These are phyloP conservation scores for Vaccinium macrocarpon DNA, from an alignment of 148 eudicot genomes.

Conservation along the genomic window DNA sequence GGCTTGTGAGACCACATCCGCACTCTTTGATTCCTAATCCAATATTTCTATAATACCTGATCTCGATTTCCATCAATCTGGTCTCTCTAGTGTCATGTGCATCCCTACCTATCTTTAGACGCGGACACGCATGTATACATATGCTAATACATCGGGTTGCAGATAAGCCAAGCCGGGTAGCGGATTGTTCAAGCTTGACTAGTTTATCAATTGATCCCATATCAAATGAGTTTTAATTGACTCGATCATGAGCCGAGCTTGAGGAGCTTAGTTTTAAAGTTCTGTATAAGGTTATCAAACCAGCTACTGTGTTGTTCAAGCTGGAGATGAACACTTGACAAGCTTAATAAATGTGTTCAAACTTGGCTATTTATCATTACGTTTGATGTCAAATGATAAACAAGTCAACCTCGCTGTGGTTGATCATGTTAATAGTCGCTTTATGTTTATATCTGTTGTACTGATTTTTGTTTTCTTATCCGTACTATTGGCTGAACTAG, in stretches of 20 bases:
- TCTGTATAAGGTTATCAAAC: background rate
- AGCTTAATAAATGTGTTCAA: background rate
- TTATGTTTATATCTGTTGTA: background rate
- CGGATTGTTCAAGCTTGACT: background rate
- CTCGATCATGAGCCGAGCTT: background rate
- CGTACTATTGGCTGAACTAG: background rate
- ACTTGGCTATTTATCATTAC: background rate
- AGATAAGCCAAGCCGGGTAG: background rate
- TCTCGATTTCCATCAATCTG: conserved; percentile 7
- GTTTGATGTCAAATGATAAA: background rate
- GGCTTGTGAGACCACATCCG: background rate
- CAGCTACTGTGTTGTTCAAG: background rate
- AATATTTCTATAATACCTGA: background rate
- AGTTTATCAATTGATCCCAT: background rate
- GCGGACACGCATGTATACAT: background rate
- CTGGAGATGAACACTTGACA: background rate
- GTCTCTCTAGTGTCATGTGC: conserved; percentile 10
- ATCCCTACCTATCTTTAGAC: background rate
- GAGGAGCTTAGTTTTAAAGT: background rate
- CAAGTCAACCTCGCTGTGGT: background rate
- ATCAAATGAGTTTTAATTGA: background rate
- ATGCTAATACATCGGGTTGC: background rate
- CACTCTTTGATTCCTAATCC: background rate
- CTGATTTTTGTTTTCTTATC: conserved; percentile 2
- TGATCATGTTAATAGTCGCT: background rate